Base-by-base conservation (phyloP, 352 stramenopile species). In the Peronospora tabacina region DNA sequence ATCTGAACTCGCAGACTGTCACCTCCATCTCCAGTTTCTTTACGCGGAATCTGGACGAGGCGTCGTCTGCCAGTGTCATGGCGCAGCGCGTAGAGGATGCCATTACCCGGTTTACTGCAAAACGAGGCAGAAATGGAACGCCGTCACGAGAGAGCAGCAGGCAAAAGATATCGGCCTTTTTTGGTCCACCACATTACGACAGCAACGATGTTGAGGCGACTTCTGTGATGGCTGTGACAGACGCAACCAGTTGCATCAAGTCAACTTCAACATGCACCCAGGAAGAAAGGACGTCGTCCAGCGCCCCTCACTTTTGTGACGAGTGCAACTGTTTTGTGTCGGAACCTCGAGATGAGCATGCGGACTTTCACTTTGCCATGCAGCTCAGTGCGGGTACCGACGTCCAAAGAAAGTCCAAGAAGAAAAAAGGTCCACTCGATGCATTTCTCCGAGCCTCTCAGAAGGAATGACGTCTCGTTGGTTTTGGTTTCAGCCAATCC, bases 11-110 rank as follows among this genome's bases (percentile, higher is more conserved):
- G 10, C 41, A 62, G 38, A 39, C 44, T 13, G 55, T 66, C 13
- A 49, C 65, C 8, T 87, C 59, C 47, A 90, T 88, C 38, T 86
- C 75, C 1, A 85, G 66, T 12, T 90, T 83, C 51, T 88, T 88
- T 45, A 70, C 64, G 32, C 82, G 81, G 40, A 47, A 46, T 42
- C 3, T 29, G 2, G 24, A 49, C 1, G 39, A 62, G 17, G 5
- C 29, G 28, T 22, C 40, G 30, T 55, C 54, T 17, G 42, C 34
- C 22, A 26, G 44, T 34, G n/a, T 47, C 17, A 33, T 28, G 11
- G 49, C 38, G 17, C 51, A 65, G 34, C 44, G 52, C 7, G 58
- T 67, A 17, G 61, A 74, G 28, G 29, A 58, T 12, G 53, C 58
- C 15, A 28, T 62, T 10, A 58, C 66, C 38, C 51, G 51, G 33